Evolutionary conservation across 1,284 basidiomycete species (phyloP), one percentile per base, ranked within the genome.

Genomic region (Cutaneotrichosporon curvatum): DNA sequence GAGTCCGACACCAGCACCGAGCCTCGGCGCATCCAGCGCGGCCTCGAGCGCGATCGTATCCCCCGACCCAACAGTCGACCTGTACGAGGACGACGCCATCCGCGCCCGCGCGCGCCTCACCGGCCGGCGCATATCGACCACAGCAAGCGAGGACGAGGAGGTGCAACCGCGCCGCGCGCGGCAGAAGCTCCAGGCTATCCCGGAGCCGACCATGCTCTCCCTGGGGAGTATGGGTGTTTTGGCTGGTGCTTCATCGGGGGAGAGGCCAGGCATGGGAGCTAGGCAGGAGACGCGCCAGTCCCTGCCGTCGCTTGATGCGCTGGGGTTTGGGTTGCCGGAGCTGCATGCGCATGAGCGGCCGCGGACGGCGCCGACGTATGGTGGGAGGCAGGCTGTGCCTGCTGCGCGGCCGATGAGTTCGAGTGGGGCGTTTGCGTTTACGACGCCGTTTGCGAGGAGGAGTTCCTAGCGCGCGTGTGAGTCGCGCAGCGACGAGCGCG

Each of bases 131-230:
- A 63, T 65, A 8, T 66, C 65, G 2, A 56, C 57, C 1, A 61
- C 65, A 6, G 59, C 58, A 4, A 64, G 63, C 5, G 65, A 68
- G 42, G 65, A 68, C 37, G 63, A 65, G 16, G 62, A 61, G 28
- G 50, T 57, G 16, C 60, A 62, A 39, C 65, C 62, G 3, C 51
- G 47, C 1, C 47, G 61, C 10, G 57, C 51, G 18, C 37, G 61
- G 14, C 62, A 55, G 23, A 52, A 51, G 37, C 39, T 42, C 15
- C 32, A 20, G 15, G 36, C 31, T 18, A 16, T 34, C 4, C 8
- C 28, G 3, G 46, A 48, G 4, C 18, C 22, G 16, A 21, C n/a
- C n/a, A n/a, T n/a, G n/a, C n/a, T n/a, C n/a, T n/a, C n/a, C n/a
- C n/a, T n/a, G n/a, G n/a, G n/a, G n/a, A n/a, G n/a, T n/a, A n/a